Evolutionary conservation across 176 grass and related monocot species (phyloP).

Genomic region (Bothriochloa decipiens): DNA sequence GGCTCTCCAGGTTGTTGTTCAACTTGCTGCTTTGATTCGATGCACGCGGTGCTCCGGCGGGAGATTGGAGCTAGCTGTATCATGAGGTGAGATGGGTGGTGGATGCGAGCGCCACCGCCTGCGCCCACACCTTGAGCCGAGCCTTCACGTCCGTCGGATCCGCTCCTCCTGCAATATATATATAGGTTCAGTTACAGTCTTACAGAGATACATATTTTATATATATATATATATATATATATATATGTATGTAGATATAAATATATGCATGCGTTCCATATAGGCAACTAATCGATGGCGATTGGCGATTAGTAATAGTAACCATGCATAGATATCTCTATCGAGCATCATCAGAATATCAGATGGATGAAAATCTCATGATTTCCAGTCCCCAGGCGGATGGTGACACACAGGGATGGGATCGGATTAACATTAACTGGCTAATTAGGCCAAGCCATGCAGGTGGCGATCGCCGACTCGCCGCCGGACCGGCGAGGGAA

Average conservation of each 20-base stretch:
- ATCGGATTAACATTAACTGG: background rate
- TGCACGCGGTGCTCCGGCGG: too few relatives aligned
- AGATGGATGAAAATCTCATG: background rate
- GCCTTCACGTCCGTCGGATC: slow-evolving; percentile 74
- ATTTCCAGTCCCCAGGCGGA: background rate
- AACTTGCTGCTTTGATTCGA: background rate
- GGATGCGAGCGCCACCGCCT: slow-evolving; percentile 71
- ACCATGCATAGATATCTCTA: background rate
- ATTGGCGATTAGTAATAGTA: background rate
- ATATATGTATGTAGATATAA: too few relatives aligned
- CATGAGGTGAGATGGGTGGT: slow-evolving; percentile 51
- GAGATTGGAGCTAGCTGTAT: background rate
- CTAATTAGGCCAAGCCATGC: too few relatives aligned
- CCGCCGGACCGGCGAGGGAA: background rate
- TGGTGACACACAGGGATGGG: background rate
- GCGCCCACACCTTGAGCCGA: slow-evolving; percentile 75
- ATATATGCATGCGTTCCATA: too few relatives aligned
- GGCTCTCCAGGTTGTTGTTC: too few relatives aligned
- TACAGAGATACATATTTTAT: too few relatives aligned
- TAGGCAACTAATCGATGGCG: background rate
- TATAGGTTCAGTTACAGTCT: too few relatives aligned
- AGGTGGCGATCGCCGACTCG: background rate
- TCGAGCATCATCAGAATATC: too few relatives aligned
- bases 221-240: too few relatives aligned
- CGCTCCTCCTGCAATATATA: slow-evolving; percentile 28